Base-by-base conservation (phyloP, 2,329 filamentous ascomycete species). In the Trichoderma sp. region DNA sequence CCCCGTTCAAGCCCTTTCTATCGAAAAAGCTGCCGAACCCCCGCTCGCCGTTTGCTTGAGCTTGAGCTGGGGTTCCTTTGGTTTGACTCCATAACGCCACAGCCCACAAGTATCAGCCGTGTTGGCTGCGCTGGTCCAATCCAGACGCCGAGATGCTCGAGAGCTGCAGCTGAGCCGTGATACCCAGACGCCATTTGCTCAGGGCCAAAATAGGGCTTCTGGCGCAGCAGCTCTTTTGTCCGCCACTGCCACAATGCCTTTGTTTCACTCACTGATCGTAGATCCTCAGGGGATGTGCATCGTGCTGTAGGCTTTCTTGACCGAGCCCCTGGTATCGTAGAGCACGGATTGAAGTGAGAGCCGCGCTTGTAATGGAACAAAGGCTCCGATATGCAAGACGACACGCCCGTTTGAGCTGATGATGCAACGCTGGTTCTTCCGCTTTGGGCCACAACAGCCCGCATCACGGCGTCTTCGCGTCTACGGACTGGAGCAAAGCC, bases 211-310 rank as follows among this genome's bases (percentile, higher is more conserved):
- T 41, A 72, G 59, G 56, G 38, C 59, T 33, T 24, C 62, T 72
- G 59, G 69, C 69, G 69, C 69, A 64, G 59, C 69, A 35, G 69
- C 21, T 45, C 7, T 45, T 53, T 56, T 53, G 50, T 53, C 59
- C 68, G 63, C 68, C 71, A 73, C 71, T 38, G 71, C 71, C 71
- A 73, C 60, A 64, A 65, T 53, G 41, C 41, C 41, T 65, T 41
- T 64, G 41, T 56, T 65, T 56, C 27, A 56, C 18, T 41, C 21
- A n/a, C 11, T 16, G 53, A 27, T 56, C 56, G 38, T 45, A 45
- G 41, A n/a, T 45, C 41, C 45, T 21, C 6, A 2, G 41, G 38
- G 41, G 38, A 38, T 38, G 41, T 18, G 38, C 38, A 18, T 41
- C 38, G 38, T 35, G 33, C 33, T 59, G 27, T 71, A 62, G 56